Conservation (phyloP, 331 rosid genomes). For the Rosa hybrid region DNA sequence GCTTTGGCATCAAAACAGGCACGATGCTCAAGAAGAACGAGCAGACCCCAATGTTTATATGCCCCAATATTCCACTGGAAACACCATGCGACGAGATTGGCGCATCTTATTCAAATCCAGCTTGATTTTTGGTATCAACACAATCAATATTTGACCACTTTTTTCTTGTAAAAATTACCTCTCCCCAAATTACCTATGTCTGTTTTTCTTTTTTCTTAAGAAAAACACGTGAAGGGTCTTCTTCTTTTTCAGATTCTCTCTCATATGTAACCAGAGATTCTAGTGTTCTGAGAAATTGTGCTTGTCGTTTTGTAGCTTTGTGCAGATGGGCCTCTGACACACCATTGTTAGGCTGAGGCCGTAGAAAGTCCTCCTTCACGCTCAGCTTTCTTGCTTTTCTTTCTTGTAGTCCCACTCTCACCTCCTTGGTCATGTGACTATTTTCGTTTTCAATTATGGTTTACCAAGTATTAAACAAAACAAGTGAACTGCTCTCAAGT, state of each 20-base stretch:
- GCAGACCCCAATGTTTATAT: slow-evolving; percentile 5
- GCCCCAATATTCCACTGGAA: slow-evolving; percentile 3
- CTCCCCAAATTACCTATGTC: neutral
- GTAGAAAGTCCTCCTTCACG: neutral
- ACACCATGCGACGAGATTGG: slow-evolving; percentile 9
- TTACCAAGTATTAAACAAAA: neutral
- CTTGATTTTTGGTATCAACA: neutral
- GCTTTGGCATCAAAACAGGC: neutral
- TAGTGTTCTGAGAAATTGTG: neutral
- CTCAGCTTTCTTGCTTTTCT: neutral
- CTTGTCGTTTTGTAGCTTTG: slow-evolving; percentile 6
- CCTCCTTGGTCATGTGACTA: neutral
- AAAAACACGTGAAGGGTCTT: neutral
- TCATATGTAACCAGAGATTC: slow-evolving; percentile 5
- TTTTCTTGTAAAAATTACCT: neutral
- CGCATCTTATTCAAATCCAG: neutral
- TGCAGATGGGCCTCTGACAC: slow-evolving; percentile 14
- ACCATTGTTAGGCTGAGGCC: neutral
- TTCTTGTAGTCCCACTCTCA: neutral
- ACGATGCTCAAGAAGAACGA: slow-evolving; percentile 14
- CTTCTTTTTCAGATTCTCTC: slow-evolving; percentile 1
- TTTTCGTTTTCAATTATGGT: neutral
- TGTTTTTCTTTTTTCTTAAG: neutral
- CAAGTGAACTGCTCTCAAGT: neutral
- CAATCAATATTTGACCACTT: neutral